Evolutionary conservation across 2,329 filamentous ascomycete species (phyloP).

Genomic region (Aspergillus aculeatinus): DNA sequence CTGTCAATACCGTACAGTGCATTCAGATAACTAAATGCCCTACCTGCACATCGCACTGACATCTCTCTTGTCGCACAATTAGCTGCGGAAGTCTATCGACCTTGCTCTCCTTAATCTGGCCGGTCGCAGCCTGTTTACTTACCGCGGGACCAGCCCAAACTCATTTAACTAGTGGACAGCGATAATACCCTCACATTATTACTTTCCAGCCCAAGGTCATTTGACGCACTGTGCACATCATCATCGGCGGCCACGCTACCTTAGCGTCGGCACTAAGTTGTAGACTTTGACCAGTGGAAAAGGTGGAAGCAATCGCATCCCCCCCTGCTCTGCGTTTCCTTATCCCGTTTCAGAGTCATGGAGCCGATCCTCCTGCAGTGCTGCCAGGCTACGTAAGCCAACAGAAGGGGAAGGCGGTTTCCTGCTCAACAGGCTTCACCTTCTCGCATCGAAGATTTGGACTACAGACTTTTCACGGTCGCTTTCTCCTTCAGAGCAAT

Average conservation of each 20-base stretch:
- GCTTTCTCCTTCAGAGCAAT: no score
- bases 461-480: no score
- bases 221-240: slow-evolving; percentile 15
- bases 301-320: slow-evolving; percentile 1
- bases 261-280: slow-evolving; percentile 8
- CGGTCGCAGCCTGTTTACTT: not conserved
- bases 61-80: no score
- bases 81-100: not conserved
- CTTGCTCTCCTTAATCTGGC: not conserved
- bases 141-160: slow-evolving; percentile 2
- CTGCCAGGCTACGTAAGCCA: not conserved
- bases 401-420: no score
- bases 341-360: not conserved
- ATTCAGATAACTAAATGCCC: no score
- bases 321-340: not conserved
- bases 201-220: slow-evolving; percentile 8
- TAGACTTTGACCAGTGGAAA: not conserved
- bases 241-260: slow-evolving; percentile 10
- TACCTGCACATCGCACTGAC: no score
- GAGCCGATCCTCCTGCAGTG: not conserved
- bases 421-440: no score
- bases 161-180: not conserved
- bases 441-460: no score
- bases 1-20: no score
- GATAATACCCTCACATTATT: not conserved